A percentile compares a stretch with the other conserved stretches of the same genome.
phyloP scores from a whole-genome alignment of 805 yeast genomes.

The Metschnikowia gelsemii region DNA sequence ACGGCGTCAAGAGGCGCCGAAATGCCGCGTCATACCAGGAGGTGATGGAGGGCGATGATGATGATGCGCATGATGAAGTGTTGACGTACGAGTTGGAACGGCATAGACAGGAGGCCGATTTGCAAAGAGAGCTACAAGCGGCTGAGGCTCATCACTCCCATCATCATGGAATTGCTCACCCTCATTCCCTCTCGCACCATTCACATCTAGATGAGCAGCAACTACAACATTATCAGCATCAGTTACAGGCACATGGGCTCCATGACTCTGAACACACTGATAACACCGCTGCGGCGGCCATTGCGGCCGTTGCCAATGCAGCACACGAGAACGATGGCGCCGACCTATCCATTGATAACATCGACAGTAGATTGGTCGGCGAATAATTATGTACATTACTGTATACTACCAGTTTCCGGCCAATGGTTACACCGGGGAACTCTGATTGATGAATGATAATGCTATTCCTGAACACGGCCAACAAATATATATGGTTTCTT shows the following conservation, averaged over 20 bases:
- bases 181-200: constrained; percentile 23
- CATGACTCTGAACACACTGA: constrained; percentile 23
- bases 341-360: constrained; percentile 44
- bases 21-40: constrained; percentile 20
- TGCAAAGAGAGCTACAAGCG: constrained; percentile 26
- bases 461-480: too few relatives aligned
- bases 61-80: constrained; percentile 24
- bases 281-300: constrained; percentile 37
- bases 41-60: constrained; percentile 25
- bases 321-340: constrained; percentile 28
- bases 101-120: constrained; percentile 22
- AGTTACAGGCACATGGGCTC: constrained; percentile 29
- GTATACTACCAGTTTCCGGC: constrained; percentile 14
- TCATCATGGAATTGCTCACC: constrained; percentile 15
- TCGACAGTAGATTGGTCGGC: constrained; percentile 46
- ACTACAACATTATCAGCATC: constrained; percentile 28
- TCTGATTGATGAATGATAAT: too few relatives aligned
- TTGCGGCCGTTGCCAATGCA: constrained; percentile 41
- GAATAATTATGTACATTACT: constrained; percentile 30
- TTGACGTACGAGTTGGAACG: constrained; percentile 24
- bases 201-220: constrained; percentile 28
- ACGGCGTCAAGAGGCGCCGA: constrained; percentile 17
- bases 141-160: constrained; percentile 19
- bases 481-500: neutral
- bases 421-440: too few relatives aligned